phyloP scores from a whole-genome alignment of 1,139 yeast species.

The Magnusiomyces tetraspermus region DNA sequence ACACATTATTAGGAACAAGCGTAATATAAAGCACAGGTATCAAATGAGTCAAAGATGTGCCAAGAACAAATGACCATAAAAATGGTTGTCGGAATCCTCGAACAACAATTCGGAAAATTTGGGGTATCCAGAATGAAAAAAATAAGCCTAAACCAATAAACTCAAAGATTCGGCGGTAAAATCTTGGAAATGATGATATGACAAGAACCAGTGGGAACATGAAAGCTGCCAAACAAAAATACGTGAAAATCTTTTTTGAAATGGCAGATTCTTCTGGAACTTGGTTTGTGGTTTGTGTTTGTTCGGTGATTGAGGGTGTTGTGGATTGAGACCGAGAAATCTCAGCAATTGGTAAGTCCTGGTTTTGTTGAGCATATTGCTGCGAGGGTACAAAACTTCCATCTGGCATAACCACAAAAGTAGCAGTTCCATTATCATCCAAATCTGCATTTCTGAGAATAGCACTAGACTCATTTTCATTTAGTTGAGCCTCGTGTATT shows the following conservation, averaged over 20 bases:
- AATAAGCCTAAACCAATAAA: conserved; percentile 41
- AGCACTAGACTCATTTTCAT: conserved; percentile 57
- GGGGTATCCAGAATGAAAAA: conserved; percentile 87
- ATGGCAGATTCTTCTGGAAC: conserved; percentile 50
- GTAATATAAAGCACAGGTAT: conserved; percentile 58
- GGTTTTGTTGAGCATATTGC: background rate
- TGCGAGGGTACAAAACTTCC: conserved; percentile 3
- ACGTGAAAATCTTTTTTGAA: conserved; percentile 51
- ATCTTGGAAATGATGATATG: conserved; percentile 46
- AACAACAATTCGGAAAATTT: conserved; percentile 66
- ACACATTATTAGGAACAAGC: conserved; percentile 34
- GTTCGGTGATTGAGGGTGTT: no score
- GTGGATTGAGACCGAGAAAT: background rate
- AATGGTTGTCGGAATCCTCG: conserved; percentile 55
- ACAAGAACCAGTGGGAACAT: conserved; percentile 49
- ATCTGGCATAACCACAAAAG: conserved; percentile 5
- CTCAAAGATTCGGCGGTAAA: conserved; percentile 49
- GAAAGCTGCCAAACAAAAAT: conserved; percentile 53
- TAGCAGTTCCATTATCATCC: background rate
- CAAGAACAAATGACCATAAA: conserved; percentile 60
- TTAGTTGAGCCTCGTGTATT: conserved; percentile 61
- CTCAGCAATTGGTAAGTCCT: background rate
- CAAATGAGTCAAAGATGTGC: conserved; percentile 54
- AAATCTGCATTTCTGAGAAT: conserved; percentile 26
- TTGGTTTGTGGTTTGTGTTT: conserved; percentile 16